phyloP scores from a whole-genome alignment of 2,329 filamentous ascomycete species.

The Pseudocercospora crystallina region DNA sequence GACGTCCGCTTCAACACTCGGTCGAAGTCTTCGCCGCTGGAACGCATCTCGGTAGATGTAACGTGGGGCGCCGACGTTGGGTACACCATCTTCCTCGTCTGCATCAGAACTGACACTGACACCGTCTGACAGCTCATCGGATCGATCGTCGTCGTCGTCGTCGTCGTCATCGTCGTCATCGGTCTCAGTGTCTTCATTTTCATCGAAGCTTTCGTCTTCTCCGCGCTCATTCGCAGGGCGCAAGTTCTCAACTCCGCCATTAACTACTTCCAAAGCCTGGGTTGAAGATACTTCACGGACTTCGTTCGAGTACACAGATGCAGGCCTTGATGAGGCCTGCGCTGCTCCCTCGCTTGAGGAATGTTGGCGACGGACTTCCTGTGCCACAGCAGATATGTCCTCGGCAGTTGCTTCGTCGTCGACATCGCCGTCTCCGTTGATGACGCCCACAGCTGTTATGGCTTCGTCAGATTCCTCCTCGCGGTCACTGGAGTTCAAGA shows the following conservation, averaged over 20 bases:
- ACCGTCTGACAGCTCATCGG: constrained; percentile 21
- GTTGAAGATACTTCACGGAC: neutral
- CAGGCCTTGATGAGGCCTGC: no score
- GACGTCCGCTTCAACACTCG: constrained; percentile 54
- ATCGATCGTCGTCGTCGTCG: constrained; percentile 47
- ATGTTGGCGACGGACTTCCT: constrained; percentile 7
- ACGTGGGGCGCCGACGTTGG: constrained; percentile 31
- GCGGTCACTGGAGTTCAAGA: constrained; percentile 13
- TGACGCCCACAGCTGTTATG: constrained; percentile 21
- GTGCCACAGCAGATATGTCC: constrained; percentile 17
- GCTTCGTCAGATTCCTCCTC: constrained; percentile 17
- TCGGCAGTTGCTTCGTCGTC: constrained; percentile 22
- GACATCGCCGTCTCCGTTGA: constrained; percentile 14
- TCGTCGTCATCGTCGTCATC: constrained; percentile 41
- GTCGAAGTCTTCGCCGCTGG: constrained; percentile 47
- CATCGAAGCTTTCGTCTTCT: constrained; percentile 22
- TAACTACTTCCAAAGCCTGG: constrained; percentile 4
- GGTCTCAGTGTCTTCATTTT: constrained; percentile 27
- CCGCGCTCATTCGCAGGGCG: constrained; percentile 16
- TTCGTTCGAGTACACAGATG: no score
- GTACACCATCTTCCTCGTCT: constrained; percentile 39
- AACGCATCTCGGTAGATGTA: constrained; percentile 52
- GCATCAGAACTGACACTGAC: constrained; percentile 31
- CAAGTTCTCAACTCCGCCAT: constrained; percentile 23
- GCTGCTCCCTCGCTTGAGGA: neutral